Percentiles rank a stretch among this genome's conserved stretches.
Evolutionary conservation across 352 stramenopile species (phyloP).

Genomic region (Pythium folliculosum): DNA sequence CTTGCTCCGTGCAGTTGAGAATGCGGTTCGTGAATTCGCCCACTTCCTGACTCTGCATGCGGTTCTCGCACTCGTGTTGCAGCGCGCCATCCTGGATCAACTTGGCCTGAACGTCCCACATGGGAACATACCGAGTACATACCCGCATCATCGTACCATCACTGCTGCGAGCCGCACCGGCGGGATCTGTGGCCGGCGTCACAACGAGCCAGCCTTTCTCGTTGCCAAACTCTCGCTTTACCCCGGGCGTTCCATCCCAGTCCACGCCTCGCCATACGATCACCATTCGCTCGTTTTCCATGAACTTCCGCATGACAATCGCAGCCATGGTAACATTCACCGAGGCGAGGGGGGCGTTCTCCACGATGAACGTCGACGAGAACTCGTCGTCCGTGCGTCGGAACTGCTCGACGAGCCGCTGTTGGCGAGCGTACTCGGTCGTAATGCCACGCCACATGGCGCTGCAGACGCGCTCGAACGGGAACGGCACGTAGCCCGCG

Average conservation of each 20-base stretch:
- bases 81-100: conserved; percentile 1
- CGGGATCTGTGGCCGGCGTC: not conserved
- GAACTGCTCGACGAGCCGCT: conserved; percentile 9
- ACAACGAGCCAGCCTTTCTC: conserved; percentile 18
- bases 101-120: conserved; percentile 8
- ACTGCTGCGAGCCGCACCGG: not conserved
- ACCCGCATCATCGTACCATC: conserved; percentile 7
- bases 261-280: conserved; percentile 16
- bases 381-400: conserved; percentile 19
- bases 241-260: not conserved
- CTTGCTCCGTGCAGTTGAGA: conserved; percentile 10
- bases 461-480: conserved; percentile 15
- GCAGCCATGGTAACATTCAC: not conserved
- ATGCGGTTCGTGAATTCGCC: conserved; percentile 19
- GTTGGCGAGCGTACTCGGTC: conserved; percentile 17
- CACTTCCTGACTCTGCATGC: not conserved
- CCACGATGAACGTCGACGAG: not conserved
- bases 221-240: conserved; percentile 10
- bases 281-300: conserved; percentile 6
- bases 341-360: not conserved
- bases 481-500: conserved; percentile 15
- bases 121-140: conserved; percentile 15
- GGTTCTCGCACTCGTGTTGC: not conserved
- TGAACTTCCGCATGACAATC: conserved; percentile 18
- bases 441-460: conserved; percentile 20